Base-by-base conservation (phyloP, 768 basidiomycete species). In the Kwoniella sp. region DNA sequence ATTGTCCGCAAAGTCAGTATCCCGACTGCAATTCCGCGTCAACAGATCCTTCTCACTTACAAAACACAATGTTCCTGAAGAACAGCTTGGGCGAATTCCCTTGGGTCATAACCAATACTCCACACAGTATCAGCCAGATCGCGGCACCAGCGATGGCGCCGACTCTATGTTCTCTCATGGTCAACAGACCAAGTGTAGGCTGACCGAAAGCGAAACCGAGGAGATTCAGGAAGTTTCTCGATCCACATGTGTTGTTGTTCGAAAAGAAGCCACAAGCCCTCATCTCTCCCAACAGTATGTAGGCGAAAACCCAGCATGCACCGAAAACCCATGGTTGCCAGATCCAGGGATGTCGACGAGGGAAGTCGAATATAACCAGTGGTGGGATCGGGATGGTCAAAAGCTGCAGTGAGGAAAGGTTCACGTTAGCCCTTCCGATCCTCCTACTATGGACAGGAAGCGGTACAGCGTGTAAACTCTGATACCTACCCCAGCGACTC, bases 51-150 rank as follows among this genome's bases (percentile, higher is more conserved):
- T 6, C 17, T 44, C 40, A 19, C 65, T 69, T 33, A 72, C 60
- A 77, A 54, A 73, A 72, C 51, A 79, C 75, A 44, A 80, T 66
- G 61, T 81, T 82, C 13, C 88, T 75, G 55, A 72, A 76, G 57
- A 77, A 77, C 58, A 79, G 54, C 2, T 83, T 84, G 80, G 76
- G 80, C 12, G 69, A 44, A n/a, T 59, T 54, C 1, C 68, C 68
- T 22, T 30, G 0, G 2, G 70, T 70, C 27, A 81, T 63, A 25
- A 81, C 62, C 26, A 80, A 59, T 5, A 60, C 63, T 10, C 65
- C 63, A 19, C 79, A 66, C 1, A 81, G 63, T 36, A 77, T 61
- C 55, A 79, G 40, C 79, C 79, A 80, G 13, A 67, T 50, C 15
- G 74, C 25, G 2, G 77, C 73, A 9, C 76, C 79, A 40, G 77